These are phyloP conservation scores for Stylosanthes scabra DNA, from an alignment of 331 rosid species.

Conservation along the genomic window DNA sequence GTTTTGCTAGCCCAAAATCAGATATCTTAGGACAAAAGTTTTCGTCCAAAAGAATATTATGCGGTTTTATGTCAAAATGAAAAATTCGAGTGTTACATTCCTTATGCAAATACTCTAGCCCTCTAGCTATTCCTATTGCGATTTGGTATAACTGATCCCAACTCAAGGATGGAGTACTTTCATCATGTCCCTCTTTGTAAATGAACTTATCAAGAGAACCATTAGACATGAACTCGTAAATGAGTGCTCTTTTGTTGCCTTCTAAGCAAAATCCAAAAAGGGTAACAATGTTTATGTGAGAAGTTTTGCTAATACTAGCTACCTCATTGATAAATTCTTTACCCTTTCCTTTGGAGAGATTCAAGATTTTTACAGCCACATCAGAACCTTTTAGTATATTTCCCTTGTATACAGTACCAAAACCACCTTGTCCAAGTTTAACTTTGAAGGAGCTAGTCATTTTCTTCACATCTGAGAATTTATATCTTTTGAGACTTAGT, in stretches of 20 bases:
- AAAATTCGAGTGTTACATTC: neutral
- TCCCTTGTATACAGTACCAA: slow-evolving; percentile 38
- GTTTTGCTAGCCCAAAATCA: slow-evolving; percentile 48
- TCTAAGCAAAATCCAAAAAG: slow-evolving; percentile 52
- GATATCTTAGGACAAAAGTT: slow-evolving; percentile 35
- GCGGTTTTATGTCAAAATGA: neutral
- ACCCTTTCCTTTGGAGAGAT: slow-evolving; percentile 41
- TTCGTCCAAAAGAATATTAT: neutral
- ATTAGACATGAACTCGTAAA: slow-evolving; percentile 38
- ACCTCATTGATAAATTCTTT: slow-evolving; percentile 51
- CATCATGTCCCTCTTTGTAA: neutral
- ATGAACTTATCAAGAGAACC: slow-evolving; percentile 47
- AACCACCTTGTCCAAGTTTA: slow-evolving; percentile 54
- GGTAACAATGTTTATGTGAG: slow-evolving; percentile 52
- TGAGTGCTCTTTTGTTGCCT: slow-evolving; percentile 36
- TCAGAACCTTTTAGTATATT: neutral
- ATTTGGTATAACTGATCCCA: neutral
- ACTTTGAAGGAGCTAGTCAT: slow-evolving; percentile 45
- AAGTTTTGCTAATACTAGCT: slow-evolving; percentile 55
- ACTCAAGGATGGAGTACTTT: neutral
- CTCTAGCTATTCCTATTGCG: neutral
- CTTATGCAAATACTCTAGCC: neutral
- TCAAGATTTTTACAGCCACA: slow-evolving; percentile 45
- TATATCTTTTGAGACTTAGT: slow-evolving; percentile 35
- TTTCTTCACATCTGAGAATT: slow-evolving; percentile 36